Evolutionary conservation across 768 basidiomycete species (phyloP).

Genomic region (Mycena galopus): DNA sequence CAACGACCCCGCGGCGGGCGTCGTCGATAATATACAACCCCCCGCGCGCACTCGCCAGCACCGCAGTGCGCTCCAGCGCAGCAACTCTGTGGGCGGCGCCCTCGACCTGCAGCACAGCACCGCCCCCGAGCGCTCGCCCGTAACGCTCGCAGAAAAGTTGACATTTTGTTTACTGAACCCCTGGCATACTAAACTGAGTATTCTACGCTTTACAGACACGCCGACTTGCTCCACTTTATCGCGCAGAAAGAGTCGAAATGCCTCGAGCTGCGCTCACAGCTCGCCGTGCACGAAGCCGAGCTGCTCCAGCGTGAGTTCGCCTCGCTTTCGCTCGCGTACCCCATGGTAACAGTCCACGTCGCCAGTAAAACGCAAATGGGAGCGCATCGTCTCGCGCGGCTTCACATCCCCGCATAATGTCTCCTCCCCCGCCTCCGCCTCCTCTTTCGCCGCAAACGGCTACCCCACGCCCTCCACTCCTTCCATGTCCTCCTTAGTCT

Average conservation of each 20-base stretch:
- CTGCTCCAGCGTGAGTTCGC: slow-evolving; percentile 67
- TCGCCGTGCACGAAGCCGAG: slow-evolving; percentile 79
- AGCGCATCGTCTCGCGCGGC: slow-evolving; percentile 78
- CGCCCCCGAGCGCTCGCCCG: slow-evolving; percentile 18
- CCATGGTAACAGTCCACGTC: background rate
- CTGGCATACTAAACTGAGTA: background rate
- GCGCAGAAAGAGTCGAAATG: slow-evolving; percentile 90
- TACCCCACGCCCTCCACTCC: slow-evolving; percentile 33
- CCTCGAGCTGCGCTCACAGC: slow-evolving; percentile 83
- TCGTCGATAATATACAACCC: slow-evolving; percentile 69
- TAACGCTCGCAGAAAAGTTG: slow-evolving; percentile 78
- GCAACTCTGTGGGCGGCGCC: slow-evolving; percentile 37
- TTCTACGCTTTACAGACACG: slow-evolving; percentile 63
- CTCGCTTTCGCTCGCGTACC: background rate
- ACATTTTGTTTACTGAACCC: background rate
- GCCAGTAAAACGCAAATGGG: slow-evolving; percentile 87
- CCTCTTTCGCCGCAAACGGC: slow-evolving; percentile 37
- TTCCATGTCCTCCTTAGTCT: background rate
- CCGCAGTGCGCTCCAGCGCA: slow-evolving; percentile 37
- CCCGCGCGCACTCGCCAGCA: slow-evolving; percentile 31
- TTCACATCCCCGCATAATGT: slow-evolving; percentile 51
- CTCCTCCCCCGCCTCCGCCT: slow-evolving; percentile 39
- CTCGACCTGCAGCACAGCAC: slow-evolving; percentile 17
- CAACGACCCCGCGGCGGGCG: slow-evolving; percentile 53
- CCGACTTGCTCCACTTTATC: slow-evolving; percentile 85